Percentiles rank a stretch among this genome's conserved stretches.
Conservation (phyloP, 2,329 filamentous ascomycete species). For the Pyricularia sp. region DNA sequence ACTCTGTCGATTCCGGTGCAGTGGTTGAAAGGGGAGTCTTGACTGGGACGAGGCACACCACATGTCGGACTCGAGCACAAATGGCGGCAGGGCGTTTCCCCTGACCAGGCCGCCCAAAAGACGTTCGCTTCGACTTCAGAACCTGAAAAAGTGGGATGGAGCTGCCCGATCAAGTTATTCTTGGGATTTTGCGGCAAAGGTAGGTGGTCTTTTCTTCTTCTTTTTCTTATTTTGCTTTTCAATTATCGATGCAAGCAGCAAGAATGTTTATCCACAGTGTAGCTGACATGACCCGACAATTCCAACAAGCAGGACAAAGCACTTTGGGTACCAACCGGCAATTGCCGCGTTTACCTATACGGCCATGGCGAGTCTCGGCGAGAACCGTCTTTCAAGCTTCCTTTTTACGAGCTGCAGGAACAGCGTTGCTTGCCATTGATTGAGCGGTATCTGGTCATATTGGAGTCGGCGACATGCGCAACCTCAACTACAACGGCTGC, state of each 20-base stretch:
- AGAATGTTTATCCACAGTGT: neutral
- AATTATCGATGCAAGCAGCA: no score
- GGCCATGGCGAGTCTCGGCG: constrained; percentile 53
- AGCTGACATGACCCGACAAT: neutral
- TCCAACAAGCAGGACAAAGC: constrained; percentile 51
- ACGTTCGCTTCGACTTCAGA: neutral
- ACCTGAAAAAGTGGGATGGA: constrained; percentile 42
- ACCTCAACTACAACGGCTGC: constrained; percentile 6
- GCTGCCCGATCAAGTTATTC: constrained; percentile 28
- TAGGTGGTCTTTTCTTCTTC: constrained; percentile 13
- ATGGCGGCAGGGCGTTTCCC: neutral
- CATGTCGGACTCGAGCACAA: neutral
- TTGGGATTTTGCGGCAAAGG: constrained; percentile 39
- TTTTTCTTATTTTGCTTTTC: no score
- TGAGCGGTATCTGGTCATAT: constrained; percentile 31
- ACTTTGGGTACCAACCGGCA: constrained; percentile 57
- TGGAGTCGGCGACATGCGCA: constrained; percentile 18
- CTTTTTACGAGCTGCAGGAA: constrained; percentile 45
- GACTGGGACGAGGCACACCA: neutral
- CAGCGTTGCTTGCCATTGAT: constrained; percentile 53
- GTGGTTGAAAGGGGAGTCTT: neutral
- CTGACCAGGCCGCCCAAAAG: neutral
- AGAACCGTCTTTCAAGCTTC: constrained; percentile 59
- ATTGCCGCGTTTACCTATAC: constrained; percentile 63
- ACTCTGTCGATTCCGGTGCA: neutral